A percentile compares a stretch with the other conserved stretches of the same genome.
phyloP scores from a whole-genome alignment of 176 grass and related monocot species.

The Avena atlantica region DNA sequence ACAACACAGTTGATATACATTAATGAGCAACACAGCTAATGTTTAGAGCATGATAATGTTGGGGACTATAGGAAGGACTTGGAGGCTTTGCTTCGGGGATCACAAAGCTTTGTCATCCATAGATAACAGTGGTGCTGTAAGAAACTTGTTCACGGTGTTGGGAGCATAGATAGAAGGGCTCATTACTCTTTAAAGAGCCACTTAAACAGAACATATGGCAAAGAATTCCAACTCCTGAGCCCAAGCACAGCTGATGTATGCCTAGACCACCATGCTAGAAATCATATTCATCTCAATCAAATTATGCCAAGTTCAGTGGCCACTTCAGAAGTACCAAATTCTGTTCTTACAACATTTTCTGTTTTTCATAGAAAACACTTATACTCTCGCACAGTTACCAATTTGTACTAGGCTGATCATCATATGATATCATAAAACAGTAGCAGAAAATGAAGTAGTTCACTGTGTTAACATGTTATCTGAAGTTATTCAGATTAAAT shows the following conservation, averaged over 20 bases:
- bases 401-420: slow-evolving; percentile 8
- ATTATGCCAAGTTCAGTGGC: background rate
- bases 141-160: background rate
- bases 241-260: background rate
- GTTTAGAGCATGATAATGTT: background rate
- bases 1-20: background rate
- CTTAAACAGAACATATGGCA: slow-evolving; percentile 6
- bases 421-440: background rate
- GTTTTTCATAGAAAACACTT: background rate
- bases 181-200: background rate
- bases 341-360: background rate
- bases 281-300: slow-evolving; percentile 18
- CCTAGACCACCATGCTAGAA: background rate
- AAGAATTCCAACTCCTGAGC: background rate
- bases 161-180: background rate
- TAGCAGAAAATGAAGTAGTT: background rate
- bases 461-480: background rate
- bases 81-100: background rate
- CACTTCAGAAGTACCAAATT: background rate
- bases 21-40: background rate
- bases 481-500: slow-evolving; percentile 12
- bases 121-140: background rate
- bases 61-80: background rate
- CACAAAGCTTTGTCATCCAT: background rate
- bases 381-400: background rate